These are phyloP conservation scores for Triticum turgidum DNA, from an alignment of 176 grass and related monocot species.

Conservation along the genomic window DNA sequence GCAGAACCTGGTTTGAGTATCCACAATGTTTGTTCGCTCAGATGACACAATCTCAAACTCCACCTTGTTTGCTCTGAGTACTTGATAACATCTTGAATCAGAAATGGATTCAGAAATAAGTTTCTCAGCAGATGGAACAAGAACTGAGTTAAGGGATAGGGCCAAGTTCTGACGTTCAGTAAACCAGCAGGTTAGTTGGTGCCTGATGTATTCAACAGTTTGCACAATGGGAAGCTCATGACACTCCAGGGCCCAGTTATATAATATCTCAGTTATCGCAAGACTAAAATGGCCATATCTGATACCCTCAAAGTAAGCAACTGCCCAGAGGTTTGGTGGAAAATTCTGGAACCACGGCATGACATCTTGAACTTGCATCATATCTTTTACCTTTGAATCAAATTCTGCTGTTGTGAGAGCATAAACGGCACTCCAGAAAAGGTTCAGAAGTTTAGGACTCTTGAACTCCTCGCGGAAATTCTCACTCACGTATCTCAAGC, in stretches of 20 bases:
- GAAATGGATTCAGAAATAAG: slow-evolving; percentile 78
- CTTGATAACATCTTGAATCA: slow-evolving; percentile 91
- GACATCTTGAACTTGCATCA: slow-evolving; percentile 95
- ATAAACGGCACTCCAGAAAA: slow-evolving; percentile 95
- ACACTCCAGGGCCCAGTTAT: slow-evolving; percentile 85
- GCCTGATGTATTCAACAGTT: slow-evolving; percentile 83
- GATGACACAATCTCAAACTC: slow-evolving; percentile 98
- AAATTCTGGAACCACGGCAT: slow-evolving; percentile 82
- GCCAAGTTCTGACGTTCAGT: slow-evolving; percentile 64
- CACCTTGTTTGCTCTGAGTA: slow-evolving; percentile 96
- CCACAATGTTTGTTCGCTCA: slow-evolving; percentile 96
- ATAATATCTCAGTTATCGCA: slow-evolving; percentile 78
- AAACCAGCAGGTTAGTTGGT: slow-evolving; percentile 80
- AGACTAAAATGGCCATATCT: slow-evolving; percentile 91
- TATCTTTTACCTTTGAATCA: slow-evolving; percentile 81
- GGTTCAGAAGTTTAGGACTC: slow-evolving; percentile 92
- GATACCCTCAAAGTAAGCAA: slow-evolving; percentile 83
- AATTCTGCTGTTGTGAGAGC: slow-evolving; percentile 78
- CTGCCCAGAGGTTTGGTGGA: slow-evolving; percentile 89
- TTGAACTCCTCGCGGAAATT: slow-evolving; percentile 96
- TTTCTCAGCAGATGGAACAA: slow-evolving; percentile 92
- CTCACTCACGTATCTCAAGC: slow-evolving; percentile 83
- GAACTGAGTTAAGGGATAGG: slow-evolving; percentile 65
- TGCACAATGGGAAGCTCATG: slow-evolving; percentile 96
- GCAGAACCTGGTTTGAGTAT: slow-evolving; percentile 76